Evolutionary conservation across 306 rosid species (phyloP), one percentile per base, ranked within the genome.

Genomic region (Macrotyloma uniflorum): DNA sequence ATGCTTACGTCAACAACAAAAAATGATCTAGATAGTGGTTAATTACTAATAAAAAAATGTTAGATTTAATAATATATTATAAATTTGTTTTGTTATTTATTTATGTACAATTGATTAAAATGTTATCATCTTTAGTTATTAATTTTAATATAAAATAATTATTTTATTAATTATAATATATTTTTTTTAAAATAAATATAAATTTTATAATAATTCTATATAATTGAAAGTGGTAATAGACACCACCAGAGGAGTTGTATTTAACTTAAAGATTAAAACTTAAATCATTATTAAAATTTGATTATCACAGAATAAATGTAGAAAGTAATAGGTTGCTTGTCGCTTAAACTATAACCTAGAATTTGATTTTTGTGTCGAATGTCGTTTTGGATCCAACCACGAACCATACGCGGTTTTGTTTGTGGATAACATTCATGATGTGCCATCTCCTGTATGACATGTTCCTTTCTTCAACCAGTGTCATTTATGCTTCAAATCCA

Each of bases 331-430:
- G 19, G 46, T 66, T 35, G 28, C 50, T 75, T 75, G 62, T 62
- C 46, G 61, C 43, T 47, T 40, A 8, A 42, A 53, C 14, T 12
- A 77, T 24, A 23, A 23, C 20, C 18, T 1, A 51, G 32, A n/a
- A 38, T 36, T 19, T 24, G 61, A 67, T 67, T 77, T 32, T 63
- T 46, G 64, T 36, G 55, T 23, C 23, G 28, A 63, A 38, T 13
- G 46, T 54, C 12, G 51, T 20, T 76, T 50, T 54, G 67, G 54
- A 67, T 61, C 47, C 59, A 64, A 50, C 74, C 51, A 73, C 55
- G 26, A 16, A 61, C 18, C 46, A 71, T 24, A 79, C 82, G 72
- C 83, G 83, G 36, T 72, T 72, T 79, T 70, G 74, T 36, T 62
- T 36, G 74, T 79, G 78, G 78, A 79, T 79, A 79, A 72, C 1